Conservation (phyloP, 208 protist species). For the Trypanosoma mega region DNA sequence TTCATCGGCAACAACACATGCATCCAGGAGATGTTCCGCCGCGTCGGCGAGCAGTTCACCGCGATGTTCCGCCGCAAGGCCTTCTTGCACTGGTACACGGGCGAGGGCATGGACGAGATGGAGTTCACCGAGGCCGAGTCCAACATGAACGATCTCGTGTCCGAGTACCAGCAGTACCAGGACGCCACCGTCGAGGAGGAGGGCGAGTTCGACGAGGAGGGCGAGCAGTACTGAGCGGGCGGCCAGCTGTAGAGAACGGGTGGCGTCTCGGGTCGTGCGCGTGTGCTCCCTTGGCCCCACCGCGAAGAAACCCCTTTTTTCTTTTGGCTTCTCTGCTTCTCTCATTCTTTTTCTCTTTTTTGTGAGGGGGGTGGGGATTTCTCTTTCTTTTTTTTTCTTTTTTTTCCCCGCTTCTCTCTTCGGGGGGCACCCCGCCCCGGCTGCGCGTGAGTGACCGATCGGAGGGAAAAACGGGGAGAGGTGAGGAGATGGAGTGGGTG, state of each 20-base stretch:
- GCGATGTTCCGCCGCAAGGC: slow-evolving; percentile 98
- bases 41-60: slow-evolving; percentile 96
- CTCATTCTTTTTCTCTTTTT: too few species aligned
- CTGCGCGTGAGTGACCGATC: too few species aligned
- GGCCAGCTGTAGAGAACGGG: too few species aligned
- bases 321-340: slow-evolving; percentile 2
- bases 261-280: too few species aligned
- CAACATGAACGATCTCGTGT: slow-evolving; percentile 94
- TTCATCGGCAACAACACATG: slow-evolving; percentile 95
- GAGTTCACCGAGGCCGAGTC: slow-evolving; percentile 93
- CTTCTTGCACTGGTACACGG: slow-evolving; percentile 99
- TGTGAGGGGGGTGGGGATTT: too few species aligned
- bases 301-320: not conserved
- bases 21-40: slow-evolving; percentile 94
- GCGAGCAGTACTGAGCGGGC: slow-evolving; percentile 47
- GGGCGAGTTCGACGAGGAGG: slow-evolving; percentile 77
- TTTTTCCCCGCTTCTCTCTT: too few species aligned
- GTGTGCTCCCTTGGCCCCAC: not conserved
- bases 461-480: too few species aligned
- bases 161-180: slow-evolving; percentile 95
- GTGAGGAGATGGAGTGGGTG: too few species aligned
- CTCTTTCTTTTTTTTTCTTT: too few species aligned
- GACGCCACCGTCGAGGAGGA: slow-evolving; percentile 88
- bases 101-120: slow-evolving; percentile 92
- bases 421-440: too few species aligned